Evolutionary conservation across 176 grass and related monocot species (phyloP).

Genomic region (Juncus inflexus): DNA sequence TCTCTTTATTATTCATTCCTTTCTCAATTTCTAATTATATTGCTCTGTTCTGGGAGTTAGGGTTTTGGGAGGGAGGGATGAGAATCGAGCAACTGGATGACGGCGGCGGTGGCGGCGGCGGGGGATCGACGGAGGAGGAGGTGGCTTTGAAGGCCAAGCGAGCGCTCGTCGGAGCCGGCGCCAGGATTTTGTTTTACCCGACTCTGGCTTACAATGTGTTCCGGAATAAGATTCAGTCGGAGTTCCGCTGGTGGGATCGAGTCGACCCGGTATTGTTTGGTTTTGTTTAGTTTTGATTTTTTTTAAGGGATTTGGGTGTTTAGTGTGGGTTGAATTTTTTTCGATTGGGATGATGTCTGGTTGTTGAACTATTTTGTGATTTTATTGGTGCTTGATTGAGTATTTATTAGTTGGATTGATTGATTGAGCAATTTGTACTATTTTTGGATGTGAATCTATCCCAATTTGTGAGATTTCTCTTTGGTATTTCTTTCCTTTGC

Average conservation of each 20-base stretch:
- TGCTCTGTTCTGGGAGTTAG: neutral
- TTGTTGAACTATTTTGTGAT: neutral
- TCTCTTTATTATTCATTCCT: neutral
- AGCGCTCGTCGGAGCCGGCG: constrained; percentile 68
- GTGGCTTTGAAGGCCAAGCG: constrained; percentile 49
- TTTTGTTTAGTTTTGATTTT: neutral
- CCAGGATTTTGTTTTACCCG: constrained; percentile 87
- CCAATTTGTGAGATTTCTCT: too few species aligned
- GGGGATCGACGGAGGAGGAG: constrained; percentile 21
- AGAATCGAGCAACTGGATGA: constrained; percentile 37
- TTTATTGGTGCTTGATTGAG: neutral
- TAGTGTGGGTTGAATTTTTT: neutral
- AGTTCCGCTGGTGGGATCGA: constrained; percentile 95
- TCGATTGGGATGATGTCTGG: neutral
- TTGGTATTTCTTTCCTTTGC: too few species aligned
- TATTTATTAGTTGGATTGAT: constrained; percentile 19
- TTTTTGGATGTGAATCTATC: neutral
- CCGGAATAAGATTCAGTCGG: constrained; percentile 66
- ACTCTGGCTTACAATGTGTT: constrained; percentile 89
- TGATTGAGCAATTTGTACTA: neutral
- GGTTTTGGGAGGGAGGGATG: neutral
- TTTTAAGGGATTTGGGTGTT: constrained; percentile 3
- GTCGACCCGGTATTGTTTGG: constrained; percentile 58
- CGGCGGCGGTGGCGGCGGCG: neutral
- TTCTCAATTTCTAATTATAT: neutral